Base-by-base conservation (phyloP, 164 flowering plant species). In the Pachysandra terminalis region DNA sequence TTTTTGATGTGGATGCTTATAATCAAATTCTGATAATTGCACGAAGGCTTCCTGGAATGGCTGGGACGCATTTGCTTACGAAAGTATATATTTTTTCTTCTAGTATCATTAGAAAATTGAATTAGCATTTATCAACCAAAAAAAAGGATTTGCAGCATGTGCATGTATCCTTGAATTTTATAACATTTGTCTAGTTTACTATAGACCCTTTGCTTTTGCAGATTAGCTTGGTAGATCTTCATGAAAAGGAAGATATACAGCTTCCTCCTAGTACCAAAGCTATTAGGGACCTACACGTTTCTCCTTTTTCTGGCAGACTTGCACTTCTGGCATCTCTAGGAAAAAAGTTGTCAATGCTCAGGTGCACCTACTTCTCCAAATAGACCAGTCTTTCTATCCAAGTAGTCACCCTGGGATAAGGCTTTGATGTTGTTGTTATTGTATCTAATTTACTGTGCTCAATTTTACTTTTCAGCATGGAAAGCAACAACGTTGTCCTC, bases 241-340 rank as follows among this genome's bases (percentile, higher is more conserved):
- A 83, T 78, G 96, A 87, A 45, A 80, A 64, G 63, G 91, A 92
- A 68, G 80, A 83, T 71, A 85, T 90, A 70, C 65, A 27, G 2
- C 90, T 95, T 68, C 90, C 94, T 65, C 53, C 81, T 21, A 58
- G 59, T 71, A 79, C 81, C 48, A 89, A 83, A 74, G 81, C 84
- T 60, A 73, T 92, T 56, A 89, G 68, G 75, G 98, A 91, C 69
- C 72, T 95, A n/a, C 85, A 53, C 55, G 48, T 93, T 79, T 81
- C 91, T 69, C 82, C 78, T 53, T 75, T 22, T 53, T 57, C 70
- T 75, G 67, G 74, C 48, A 77, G 76, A 74, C 86, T 84, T 64
- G 91, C 83, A 56, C 87, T 92, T 45, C 66, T 82, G 72, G 88
- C 97, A 66, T 85, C 96, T 24, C 23, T 86, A 60, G 96, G 93